Evolutionary conservation across 2,329 filamentous ascomycete genomes (phyloP).

Genomic region (Nannizziopsis arthrosporioides): DNA sequence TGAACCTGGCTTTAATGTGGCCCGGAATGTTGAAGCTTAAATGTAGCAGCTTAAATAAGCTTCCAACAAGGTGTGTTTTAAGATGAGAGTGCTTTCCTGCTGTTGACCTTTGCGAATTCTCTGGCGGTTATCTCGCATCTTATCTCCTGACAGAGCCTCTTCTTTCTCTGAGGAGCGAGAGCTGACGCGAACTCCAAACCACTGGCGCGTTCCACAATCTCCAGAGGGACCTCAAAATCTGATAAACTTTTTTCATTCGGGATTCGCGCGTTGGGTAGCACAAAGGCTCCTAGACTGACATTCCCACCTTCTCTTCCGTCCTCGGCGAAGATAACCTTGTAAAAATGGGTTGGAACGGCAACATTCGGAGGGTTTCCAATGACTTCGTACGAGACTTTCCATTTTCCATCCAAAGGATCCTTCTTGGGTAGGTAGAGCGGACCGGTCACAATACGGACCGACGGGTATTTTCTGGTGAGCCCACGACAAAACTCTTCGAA

Average conservation of each 20-base stretch:
- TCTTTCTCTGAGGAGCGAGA: slow-evolving; percentile 60
- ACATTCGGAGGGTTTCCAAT: slow-evolving; percentile 89
- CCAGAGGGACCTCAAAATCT: slow-evolving; percentile 90
- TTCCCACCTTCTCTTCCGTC: slow-evolving; percentile 58
- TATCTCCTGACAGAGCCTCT: slow-evolving; percentile 75
- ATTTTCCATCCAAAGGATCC: slow-evolving; percentile 76
- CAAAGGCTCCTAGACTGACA: slow-evolving; percentile 86
- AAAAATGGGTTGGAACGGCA: slow-evolving; percentile 95
- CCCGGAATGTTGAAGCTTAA: too few species aligned
- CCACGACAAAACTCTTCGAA: slow-evolving; percentile 94
- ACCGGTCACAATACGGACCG: slow-evolving; percentile 82
- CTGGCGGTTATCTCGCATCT: slow-evolving; percentile 70
- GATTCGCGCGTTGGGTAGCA: slow-evolving; percentile 83
- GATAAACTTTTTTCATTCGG: slow-evolving; percentile 73
- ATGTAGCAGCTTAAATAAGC: too few species aligned
- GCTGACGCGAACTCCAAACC: slow-evolving; percentile 82
- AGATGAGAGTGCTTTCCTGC: slow-evolving; percentile 36
- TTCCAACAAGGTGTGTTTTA: too few species aligned
- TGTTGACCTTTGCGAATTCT: slow-evolving; percentile 52
- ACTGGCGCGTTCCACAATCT: slow-evolving; percentile 82
- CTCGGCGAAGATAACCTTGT: slow-evolving; percentile 96
- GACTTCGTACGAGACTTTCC: slow-evolving; percentile 90
- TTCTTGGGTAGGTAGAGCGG: slow-evolving; percentile 83
- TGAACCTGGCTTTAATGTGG: too few species aligned
- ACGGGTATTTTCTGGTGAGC: slow-evolving; percentile 68